Evolutionary conservation across 768 basidiomycete species (phyloP), one percentile per base, ranked within the genome.

Genomic region (Mycena floridula): DNA sequence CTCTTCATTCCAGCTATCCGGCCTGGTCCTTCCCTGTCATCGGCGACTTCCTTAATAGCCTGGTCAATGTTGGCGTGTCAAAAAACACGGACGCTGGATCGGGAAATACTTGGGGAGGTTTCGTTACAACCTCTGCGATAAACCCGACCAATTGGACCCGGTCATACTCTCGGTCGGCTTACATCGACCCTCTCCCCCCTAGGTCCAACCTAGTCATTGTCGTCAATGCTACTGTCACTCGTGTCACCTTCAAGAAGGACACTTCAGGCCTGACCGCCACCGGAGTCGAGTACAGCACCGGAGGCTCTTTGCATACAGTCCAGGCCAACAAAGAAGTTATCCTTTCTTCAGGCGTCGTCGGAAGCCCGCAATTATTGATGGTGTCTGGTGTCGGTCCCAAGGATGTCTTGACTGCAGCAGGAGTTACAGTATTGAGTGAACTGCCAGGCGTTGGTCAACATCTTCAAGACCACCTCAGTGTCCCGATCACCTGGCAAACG

Each of bases 121-220:
- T 43, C 40, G 40, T 52, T 42, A 30, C 50, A 22, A 40, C 41
- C 9, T 45, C 46, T 27, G 35, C 46, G 15, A 45, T 49, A 20
- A 28, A 28, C 16, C 26, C 37, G 7, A 22, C n/a, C 9, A 81
- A 79, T 60, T 76, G 75, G 67, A 79, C 77, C 18, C 73, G 80
- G 38, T 79, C 76, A 4, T 75, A 77, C 59, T 68, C 79, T 4
- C 71, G 76, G 46, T 67, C 74, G 1, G 74, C 68, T 5, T 78
- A 77, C 59, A 71, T 77, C 51, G 83, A 85, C 59, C 68, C 76
- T 4, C 67, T 83, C 1, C 77, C 81, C 0, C 72, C 78, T 18
- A 74, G 82, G 36, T 45, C 69, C 20, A 86, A 86, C 54, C 70
- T 86, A 30, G 74, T 78, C 53, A 74, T 88, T 48, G 66, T 86